phyloP scores from a whole-genome alignment of 768 basidiomycete genomes.

The Lentinula sp. region DNA sequence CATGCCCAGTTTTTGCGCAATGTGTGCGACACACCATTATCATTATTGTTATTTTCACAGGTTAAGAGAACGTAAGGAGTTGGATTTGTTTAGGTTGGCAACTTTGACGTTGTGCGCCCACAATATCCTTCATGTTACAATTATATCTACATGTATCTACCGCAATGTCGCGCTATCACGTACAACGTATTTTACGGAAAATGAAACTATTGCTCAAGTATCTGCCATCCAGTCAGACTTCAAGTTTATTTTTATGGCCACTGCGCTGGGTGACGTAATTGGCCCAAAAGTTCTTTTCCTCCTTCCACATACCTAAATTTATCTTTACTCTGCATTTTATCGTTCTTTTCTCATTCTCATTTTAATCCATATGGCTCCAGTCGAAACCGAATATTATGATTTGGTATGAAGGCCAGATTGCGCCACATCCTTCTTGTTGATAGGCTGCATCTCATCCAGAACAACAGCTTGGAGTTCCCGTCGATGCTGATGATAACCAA shows the following conservation, averaged over 20 bases:
- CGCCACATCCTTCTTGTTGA: neutral
- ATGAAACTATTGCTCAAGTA: too few species aligned
- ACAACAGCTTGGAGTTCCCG: conserved; percentile 57
- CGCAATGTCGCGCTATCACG: neutral
- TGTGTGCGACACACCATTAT: neutral
- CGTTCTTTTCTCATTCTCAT: conserved; percentile 4
- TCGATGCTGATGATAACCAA: conserved; percentile 71
- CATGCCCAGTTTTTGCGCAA: neutral
- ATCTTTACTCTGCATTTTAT: neutral
- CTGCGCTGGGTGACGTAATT: neutral
- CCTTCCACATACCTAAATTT: neutral
- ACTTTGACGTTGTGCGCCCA: neutral
- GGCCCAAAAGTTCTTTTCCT: neutral
- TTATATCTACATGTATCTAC: neutral
- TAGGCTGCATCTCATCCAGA: neutral
- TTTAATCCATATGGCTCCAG: conserved; percentile 58
- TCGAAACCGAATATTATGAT: conserved; percentile 88
- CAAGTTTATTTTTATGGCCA: too few species aligned
- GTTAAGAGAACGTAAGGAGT: neutral
- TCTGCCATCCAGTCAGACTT: too few species aligned
- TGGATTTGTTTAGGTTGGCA: neutral
- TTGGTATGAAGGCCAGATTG: conserved; percentile 40
- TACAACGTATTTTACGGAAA: neutral
- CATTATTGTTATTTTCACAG: neutral
- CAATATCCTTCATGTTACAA: neutral